These are phyloP conservation scores for Panellus pusillus DNA, from an alignment of 768 basidiomycete species.

Conservation along the genomic window DNA sequence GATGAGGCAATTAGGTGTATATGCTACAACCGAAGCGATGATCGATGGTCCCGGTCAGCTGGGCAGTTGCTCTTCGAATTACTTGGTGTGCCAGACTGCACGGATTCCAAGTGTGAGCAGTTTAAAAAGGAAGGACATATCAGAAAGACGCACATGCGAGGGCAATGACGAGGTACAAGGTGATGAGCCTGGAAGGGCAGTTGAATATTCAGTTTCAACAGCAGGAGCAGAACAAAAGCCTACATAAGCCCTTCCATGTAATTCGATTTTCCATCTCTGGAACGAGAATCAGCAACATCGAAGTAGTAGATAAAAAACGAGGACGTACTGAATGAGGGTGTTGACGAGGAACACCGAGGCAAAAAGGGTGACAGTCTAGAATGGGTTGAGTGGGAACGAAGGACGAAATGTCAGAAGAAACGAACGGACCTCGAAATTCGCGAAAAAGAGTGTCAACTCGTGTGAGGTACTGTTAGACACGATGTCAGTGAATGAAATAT, in stretches of 20 bases:
- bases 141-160: slow-evolving; percentile 61
- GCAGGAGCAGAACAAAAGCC: slow-evolving; percentile 21
- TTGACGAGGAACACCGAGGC: slow-evolving; percentile 88
- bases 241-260: slow-evolving; percentile 91
- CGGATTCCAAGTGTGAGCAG: not conserved
- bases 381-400: not conserved
- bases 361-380: slow-evolving; percentile 74
- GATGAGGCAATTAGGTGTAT: too few relatives aligned
- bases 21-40: too few relatives aligned
- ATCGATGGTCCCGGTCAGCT: too few relatives aligned
- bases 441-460: slow-evolving; percentile 79
- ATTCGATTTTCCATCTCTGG: slow-evolving; percentile 80
- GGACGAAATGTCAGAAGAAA: slow-evolving; percentile 1
- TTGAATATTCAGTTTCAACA: slow-evolving; percentile 33
- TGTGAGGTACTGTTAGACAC: slow-evolving; percentile 52
- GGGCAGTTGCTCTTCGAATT: slow-evolving; percentile 1
- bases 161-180: slow-evolving; percentile 79
- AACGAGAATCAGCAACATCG: slow-evolving; percentile 5
- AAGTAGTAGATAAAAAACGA: not conserved
- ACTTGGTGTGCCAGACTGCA: slow-evolving; percentile 34
- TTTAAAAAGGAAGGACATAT: not conserved
- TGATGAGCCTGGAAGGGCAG: slow-evolving; percentile 47
- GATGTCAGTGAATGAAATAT: not conserved
- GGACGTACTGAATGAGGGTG: slow-evolving; percentile 67
- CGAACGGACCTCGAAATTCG: slow-evolving; percentile 70